These are phyloP conservation scores for Alloascoidea africana DNA, from an alignment of 805 yeast species.

Conservation along the genomic window DNA sequence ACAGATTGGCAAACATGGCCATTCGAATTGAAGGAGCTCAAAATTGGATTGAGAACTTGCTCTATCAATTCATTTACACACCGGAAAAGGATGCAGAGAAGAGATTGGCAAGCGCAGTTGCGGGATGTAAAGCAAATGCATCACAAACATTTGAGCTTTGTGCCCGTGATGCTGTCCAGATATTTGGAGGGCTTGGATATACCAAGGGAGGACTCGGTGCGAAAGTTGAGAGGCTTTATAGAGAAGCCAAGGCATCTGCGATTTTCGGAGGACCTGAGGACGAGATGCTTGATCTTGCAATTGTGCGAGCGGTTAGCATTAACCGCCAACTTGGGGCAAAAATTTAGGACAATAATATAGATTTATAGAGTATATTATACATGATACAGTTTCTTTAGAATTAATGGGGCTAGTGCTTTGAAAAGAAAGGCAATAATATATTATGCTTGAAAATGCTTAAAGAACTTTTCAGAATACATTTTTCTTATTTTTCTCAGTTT, in stretches of 20 bases:
- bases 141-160: conserved; percentile 24
- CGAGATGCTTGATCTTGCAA: conserved; percentile 25
- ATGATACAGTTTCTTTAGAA: too few species aligned
- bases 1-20: conserved; percentile 26
- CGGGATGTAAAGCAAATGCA: conserved; percentile 23
- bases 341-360: too few species aligned
- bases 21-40: conserved; percentile 23
- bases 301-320: conserved; percentile 22
- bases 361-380: too few species aligned
- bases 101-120: conserved; percentile 26
- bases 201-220: conserved; percentile 28
- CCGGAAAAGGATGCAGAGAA: conserved; percentile 18
- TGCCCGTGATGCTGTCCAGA: conserved; percentile 27
- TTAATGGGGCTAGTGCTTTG: too few species aligned
- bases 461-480: too few species aligned
- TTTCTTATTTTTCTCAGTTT: too few species aligned
- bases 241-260: conserved; percentile 28
- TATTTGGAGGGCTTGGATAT: conserved; percentile 26
- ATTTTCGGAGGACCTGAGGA: conserved; percentile 30
- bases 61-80: conserved; percentile 18
- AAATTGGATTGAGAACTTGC: conserved; percentile 20
- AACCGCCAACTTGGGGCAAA: conserved; percentile 23
- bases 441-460: too few species aligned
- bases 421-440: too few species aligned
- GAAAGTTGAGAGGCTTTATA: conserved; percentile 24